These are phyloP conservation scores for Kuraishia piskuri DNA, from an alignment of 805 yeast genomes.

Conservation along the genomic window DNA sequence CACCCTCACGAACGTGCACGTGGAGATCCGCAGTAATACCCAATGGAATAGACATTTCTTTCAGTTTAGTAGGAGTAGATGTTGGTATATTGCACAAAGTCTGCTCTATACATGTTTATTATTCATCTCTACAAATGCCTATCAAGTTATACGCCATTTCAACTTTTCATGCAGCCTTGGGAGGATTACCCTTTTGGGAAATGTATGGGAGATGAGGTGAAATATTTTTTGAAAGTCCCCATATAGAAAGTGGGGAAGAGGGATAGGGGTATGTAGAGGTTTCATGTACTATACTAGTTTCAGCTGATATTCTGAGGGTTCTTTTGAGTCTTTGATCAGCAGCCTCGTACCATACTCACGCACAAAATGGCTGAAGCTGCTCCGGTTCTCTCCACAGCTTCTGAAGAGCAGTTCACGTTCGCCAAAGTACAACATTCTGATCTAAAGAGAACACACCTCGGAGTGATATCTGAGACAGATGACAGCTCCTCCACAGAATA, in stretches of 20 bases:
- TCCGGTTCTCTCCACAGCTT: slow-evolving; percentile 68
- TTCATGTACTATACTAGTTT: background rate
- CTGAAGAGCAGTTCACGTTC: slow-evolving; percentile 40
- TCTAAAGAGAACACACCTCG: slow-evolving; percentile 17
- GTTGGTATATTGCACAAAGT: too few species aligned
- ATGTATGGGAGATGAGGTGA: background rate
- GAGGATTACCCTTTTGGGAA: background rate
- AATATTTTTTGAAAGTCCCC: too few species aligned
- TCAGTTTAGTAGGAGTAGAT: too few species aligned
- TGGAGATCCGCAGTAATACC: slow-evolving; percentile 88
- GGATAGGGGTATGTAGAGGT: background rate
- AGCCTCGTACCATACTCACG: too few species aligned
- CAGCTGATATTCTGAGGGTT: too few species aligned
- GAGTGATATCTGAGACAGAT: slow-evolving; percentile 16
- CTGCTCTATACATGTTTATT: too few species aligned
- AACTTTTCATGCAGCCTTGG: background rate
- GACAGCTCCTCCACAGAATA: slow-evolving; percentile 31
- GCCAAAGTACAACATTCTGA: slow-evolving; percentile 24
- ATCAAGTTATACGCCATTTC: too few species aligned
- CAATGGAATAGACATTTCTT: slow-evolving; percentile 18
- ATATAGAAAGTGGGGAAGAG: background rate
- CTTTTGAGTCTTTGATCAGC: too few species aligned
- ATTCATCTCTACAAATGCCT: too few species aligned
- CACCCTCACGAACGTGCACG: slow-evolving; percentile 91
- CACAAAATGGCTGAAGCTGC: slow-evolving; percentile 31